Base-by-base conservation (phyloP, 768 basidiomycete genomes). In the Cyathus striatus region DNA sequence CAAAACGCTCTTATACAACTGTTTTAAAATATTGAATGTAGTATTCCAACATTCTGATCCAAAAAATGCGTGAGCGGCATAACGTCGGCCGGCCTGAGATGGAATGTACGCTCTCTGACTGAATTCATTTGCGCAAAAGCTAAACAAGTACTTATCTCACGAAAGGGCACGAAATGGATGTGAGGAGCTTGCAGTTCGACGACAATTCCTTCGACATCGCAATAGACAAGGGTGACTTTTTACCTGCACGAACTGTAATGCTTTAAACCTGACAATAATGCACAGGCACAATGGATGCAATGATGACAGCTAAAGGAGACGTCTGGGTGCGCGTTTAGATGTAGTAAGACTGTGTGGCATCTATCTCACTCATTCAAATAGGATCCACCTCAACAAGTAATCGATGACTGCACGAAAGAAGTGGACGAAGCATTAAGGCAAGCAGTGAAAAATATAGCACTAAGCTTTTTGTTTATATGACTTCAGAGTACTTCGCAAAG, bases 161-260 rank as follows among this genome's bases (percentile, higher is more conserved):
- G 49, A 30, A 40, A 90, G 88, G 90, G 90, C 69, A 76, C 43
- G 86, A 85, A 61, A 91, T 89, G 84, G 90, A 93, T 48, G 78
- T 92, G 30, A 75, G 90, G 9, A 58, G 76, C 12, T 64, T 93
- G 22, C 59, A 66, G 9, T 86, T 91, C 42, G 73, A 75, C 3
- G 61, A 73, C 37, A 65, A 64, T 3, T 69, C 72, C 0, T 88
- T 93, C 49, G 88, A 93, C 53, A 68, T 93, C 38, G 88, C 79
- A 0, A 83, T 93, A 39, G 90, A 93, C 62, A 93, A 93, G 76
- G 88, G 70, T 65, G 12, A 18, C 42, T 10, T 6, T 5, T 14
- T 7, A n/a, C 21, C 14, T 6, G 14, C 14, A 9, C n/a, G n/a
- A n/a, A n/a, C n/a, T n/a, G 14, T n/a, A 25, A 13, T 6, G 5